A percentile compares a stretch with the other conserved stretches of the same genome.
Conservation (phyloP, 768 basidiomycete species). For the Tephrocybe sp. region DNA sequence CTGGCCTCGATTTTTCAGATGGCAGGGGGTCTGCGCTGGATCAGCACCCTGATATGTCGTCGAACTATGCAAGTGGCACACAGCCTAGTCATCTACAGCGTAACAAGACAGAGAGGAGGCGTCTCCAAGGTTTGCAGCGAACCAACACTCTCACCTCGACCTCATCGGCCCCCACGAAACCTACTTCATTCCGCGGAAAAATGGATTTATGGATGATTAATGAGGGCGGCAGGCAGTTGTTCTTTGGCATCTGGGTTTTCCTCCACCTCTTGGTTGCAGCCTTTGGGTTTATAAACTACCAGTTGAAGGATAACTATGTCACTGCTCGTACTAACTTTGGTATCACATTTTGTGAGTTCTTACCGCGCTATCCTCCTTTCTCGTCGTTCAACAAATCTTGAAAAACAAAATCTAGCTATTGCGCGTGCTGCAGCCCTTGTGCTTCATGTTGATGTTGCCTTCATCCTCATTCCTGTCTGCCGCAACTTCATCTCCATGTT, state of each 20-base stretch:
- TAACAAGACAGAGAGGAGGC: constrained; percentile 80
- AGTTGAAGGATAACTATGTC: constrained; percentile 72
- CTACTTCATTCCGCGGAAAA: constrained; percentile 40
- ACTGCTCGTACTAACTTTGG: constrained; percentile 72
- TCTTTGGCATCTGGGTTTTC: constrained; percentile 79
- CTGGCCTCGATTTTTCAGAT: constrained; percentile 71
- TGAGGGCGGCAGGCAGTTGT: constrained; percentile 77
- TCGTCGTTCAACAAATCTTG: constrained; percentile 29
- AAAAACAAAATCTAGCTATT: constrained; percentile 48
- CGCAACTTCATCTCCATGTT: constrained; percentile 91
- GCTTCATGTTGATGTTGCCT: constrained; percentile 86
- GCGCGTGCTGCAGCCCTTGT: constrained; percentile 88
- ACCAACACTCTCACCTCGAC: constrained; percentile 36
- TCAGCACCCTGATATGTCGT: constrained; percentile 48
- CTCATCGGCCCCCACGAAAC: constrained; percentile 27
- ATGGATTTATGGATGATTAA: constrained; percentile 90
- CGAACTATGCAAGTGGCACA: constrained; percentile 24
- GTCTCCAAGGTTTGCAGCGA: constrained; percentile 84
- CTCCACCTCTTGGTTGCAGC: constrained; percentile 76
- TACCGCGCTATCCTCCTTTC: constrained; percentile 26
- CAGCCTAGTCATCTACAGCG: constrained; percentile 60
- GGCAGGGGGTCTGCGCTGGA: constrained; percentile 40
- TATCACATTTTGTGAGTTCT: constrained; percentile 64
- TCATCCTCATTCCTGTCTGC: constrained; percentile 94
- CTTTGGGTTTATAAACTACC: constrained; percentile 77